Conservation (phyloP, 768 basidiomycete genomes). For the Boletus rubescentipes region DNA sequence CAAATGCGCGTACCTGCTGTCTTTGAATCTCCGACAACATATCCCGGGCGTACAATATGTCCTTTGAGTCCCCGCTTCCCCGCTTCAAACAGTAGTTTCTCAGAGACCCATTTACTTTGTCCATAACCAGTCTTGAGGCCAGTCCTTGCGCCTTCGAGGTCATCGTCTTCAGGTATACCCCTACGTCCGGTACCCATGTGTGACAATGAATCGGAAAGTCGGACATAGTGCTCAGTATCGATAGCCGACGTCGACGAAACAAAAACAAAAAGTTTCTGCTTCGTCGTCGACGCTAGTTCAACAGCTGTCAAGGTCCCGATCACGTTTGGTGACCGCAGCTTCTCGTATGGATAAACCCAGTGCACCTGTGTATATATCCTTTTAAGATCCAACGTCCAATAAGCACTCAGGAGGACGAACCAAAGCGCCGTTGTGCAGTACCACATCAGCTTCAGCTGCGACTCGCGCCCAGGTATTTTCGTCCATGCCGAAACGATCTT, state of each 20-base stretch:
- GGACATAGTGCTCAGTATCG: conserved; percentile 88
- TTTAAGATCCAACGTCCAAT: background rate
- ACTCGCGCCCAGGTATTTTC: conserved; percentile 64
- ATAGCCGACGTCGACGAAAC: conserved; percentile 96
- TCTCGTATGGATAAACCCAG: conserved; percentile 98
- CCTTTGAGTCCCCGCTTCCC: conserved; percentile 82
- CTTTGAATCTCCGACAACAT: conserved; percentile 90
- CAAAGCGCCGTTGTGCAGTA: conserved; percentile 96
- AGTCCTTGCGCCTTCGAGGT: conserved; percentile 78
- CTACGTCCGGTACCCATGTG: conserved; percentile 40
- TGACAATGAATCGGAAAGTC: conserved; percentile 71
- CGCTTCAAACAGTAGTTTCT: conserved; percentile 91
- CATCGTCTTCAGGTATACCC: conserved; percentile 85
- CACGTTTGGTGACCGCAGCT: conserved; percentile 90
- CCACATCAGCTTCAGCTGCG: conserved; percentile 69
- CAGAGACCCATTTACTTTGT: conserved; percentile 98
- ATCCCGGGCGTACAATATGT: conserved; percentile 89
- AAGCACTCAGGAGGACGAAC: conserved; percentile 46
- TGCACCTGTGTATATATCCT: conserved; percentile 64
- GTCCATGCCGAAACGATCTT: conserved; percentile 71
- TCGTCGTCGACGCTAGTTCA: conserved; percentile 69
- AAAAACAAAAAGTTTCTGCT: conserved; percentile 81
- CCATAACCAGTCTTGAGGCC: conserved; percentile 90
- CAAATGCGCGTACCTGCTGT: conserved; percentile 65
- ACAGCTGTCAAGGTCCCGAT: conserved; percentile 83